A percentile compares a stretch with the other conserved stretches of the same genome.
Conservation (phyloP, 805 yeast species). For the Sugiyamaella floridensis region DNA sequence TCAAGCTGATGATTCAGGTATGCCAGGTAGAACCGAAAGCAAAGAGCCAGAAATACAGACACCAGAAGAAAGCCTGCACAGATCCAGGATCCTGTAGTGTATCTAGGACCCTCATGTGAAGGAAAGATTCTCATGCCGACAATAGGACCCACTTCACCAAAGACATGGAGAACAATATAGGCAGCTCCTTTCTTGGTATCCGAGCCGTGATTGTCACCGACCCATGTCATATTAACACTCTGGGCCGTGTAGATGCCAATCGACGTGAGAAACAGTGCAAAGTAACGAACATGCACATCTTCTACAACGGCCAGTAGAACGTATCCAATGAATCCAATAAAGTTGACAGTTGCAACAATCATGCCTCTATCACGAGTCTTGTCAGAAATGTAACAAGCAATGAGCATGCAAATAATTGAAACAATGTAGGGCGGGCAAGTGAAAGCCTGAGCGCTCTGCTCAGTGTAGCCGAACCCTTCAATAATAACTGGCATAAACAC, state of each 20-base stretch:
- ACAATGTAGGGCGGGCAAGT: slow-evolving; percentile 41
- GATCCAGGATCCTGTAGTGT: slow-evolving; percentile 19
- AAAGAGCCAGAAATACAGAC: slow-evolving; percentile 12
- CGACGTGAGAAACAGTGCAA: slow-evolving; percentile 24
- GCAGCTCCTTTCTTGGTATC: slow-evolving; percentile 27
- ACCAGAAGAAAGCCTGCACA: slow-evolving; percentile 15
- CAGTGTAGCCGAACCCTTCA: slow-evolving; percentile 36
- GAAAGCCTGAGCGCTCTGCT: slow-evolving; percentile 38
- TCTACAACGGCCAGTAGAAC: slow-evolving; percentile 21
- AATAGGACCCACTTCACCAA: slow-evolving; percentile 28
- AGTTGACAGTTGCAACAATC: slow-evolving; percentile 8
- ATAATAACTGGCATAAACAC: slow-evolving; percentile 43
- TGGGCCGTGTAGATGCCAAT: slow-evolving; percentile 23
- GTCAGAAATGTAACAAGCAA: slow-evolving; percentile 42
- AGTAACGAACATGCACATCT: slow-evolving; percentile 19
- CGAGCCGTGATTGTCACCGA: slow-evolving; percentile 27
- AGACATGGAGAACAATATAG: slow-evolving; percentile 23
- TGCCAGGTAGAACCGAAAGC: slow-evolving; percentile 10
- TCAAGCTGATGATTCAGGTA: slow-evolving; percentile 16
- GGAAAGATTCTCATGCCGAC: slow-evolving; percentile 27
- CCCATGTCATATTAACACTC: slow-evolving; percentile 23
- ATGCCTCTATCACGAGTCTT: slow-evolving; percentile 25
- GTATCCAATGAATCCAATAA: slow-evolving; percentile 16
- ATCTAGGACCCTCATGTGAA: slow-evolving; percentile 15
- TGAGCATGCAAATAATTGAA: slow-evolving; percentile 34